Percentiles rank a stretch among this genome's conserved stretches.
These are phyloP conservation scores for Vanderwaltozyma polyspora DNA, from an alignment of 805 yeast genomes.

Conservation along the genomic window DNA sequence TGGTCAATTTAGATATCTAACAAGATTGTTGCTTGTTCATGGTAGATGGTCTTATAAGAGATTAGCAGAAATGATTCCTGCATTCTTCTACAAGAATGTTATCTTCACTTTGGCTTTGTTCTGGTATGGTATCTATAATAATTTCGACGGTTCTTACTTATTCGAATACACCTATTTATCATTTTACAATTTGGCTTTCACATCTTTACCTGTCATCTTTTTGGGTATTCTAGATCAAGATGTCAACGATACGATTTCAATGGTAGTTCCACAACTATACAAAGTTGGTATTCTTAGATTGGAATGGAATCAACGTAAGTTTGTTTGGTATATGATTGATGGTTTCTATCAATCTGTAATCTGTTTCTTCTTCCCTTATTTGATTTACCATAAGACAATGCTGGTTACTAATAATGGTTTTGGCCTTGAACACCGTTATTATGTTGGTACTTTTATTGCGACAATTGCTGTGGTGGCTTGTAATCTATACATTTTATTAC, in stretches of 20 bases:
- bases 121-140: conserved; percentile 67
- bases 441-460: conserved; percentile 59
- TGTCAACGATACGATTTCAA: conserved; percentile 55
- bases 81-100: conserved; percentile 70
- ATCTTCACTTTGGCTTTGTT: conserved; percentile 63
- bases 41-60: conserved; percentile 84
- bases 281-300: conserved; percentile 57
- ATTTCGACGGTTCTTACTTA: conserved; percentile 72
- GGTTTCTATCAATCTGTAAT: conserved; percentile 70
- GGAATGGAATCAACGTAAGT: conserved; percentile 65
- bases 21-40: conserved; percentile 58
- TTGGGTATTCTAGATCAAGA: conserved; percentile 76
- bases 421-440: conserved; percentile 58
- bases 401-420: conserved; percentile 43
- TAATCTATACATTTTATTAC: conserved; percentile 52
- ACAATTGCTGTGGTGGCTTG: conserved; percentile 58
- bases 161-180: conserved; percentile 71
- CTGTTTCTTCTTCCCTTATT: conserved; percentile 64
- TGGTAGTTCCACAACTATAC: conserved; percentile 66
- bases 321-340: conserved; percentile 64
- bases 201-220: conserved; percentile 70
- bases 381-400: conserved; percentile 35
- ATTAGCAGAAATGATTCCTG: conserved; percentile 73
- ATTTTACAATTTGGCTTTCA: conserved; percentile 75
- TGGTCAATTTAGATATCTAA: conserved; percentile 68